Conservation (phyloP, 345 rosid species). For the Excoecaria cochinchinensis region DNA sequence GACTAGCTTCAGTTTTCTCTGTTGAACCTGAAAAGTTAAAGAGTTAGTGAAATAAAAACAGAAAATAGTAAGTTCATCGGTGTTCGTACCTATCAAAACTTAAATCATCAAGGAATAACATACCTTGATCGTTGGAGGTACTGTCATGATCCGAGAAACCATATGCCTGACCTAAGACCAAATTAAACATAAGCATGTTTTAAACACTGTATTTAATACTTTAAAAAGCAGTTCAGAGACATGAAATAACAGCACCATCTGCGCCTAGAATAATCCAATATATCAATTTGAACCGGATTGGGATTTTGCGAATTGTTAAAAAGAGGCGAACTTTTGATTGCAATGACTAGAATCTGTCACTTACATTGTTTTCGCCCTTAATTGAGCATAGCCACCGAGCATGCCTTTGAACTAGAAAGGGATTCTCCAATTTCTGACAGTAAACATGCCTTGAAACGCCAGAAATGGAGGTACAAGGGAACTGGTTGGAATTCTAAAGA, state of each 20-base stretch:
- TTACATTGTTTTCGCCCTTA: constrained; percentile 29
- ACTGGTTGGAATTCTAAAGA: constrained; percentile 5
- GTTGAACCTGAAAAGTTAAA: constrained; percentile 26
- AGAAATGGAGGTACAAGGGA: constrained; percentile 3
- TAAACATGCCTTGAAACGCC: constrained; percentile 11
- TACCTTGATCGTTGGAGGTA: constrained; percentile 32
- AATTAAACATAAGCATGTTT: neutral
- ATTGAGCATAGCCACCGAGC: constrained; percentile 23
- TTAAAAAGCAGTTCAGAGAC: neutral
- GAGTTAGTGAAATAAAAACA: neutral
- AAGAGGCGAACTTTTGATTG: neutral
- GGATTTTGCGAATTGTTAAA: neutral
- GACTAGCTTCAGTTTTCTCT: constrained; percentile 23
- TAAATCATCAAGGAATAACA: neutral
- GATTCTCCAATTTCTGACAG: neutral
- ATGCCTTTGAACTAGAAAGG: neutral
- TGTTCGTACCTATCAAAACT: neutral
- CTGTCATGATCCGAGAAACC: constrained; percentile 23
- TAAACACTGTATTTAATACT: neutral
- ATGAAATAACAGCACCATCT: neutral
- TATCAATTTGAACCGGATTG: neutral
- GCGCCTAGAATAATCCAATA: neutral
- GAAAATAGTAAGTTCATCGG: neutral
- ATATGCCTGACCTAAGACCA: constrained; percentile 30
- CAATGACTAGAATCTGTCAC: constrained; percentile 5